These are phyloP conservation scores for Aspergillus ustus DNA, from an alignment of 2,329 filamentous ascomycete genomes.

Conservation along the genomic window DNA sequence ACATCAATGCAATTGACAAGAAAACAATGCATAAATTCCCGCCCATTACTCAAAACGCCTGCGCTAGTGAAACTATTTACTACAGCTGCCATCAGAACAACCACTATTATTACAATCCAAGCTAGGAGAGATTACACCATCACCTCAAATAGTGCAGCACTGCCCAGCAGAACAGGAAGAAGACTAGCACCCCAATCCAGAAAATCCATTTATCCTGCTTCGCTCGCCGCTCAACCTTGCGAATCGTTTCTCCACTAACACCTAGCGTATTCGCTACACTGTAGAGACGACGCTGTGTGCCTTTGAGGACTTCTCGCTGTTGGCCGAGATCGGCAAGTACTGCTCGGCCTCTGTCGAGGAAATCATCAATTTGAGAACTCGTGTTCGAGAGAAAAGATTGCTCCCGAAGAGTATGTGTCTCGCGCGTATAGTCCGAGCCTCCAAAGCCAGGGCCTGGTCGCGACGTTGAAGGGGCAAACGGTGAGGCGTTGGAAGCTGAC, in stretches of 20 bases:
- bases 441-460: constrained; percentile 51
- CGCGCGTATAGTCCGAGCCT: constrained; percentile 66
- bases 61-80: constrained; percentile 32
- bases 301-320: constrained; percentile 93
- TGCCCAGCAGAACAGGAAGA: constrained; percentile 90
- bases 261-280: constrained; percentile 92
- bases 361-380: constrained; percentile 87
- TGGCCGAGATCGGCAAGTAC: constrained; percentile 86
- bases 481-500: constrained; percentile 47
- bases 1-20: constrained; percentile 6
- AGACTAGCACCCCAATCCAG: constrained; percentile 80
- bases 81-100: background rate
- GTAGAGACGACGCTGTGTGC: constrained; percentile 87
- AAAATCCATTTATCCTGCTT: constrained; percentile 99
- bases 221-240: constrained; percentile 91
- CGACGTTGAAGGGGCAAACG: constrained; percentile 45
- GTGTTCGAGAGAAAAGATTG: constrained; percentile 85
- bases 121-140: constrained; percentile 26
- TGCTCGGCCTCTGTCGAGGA: constrained; percentile 85
- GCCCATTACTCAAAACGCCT: constrained; percentile 30
- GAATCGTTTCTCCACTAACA: constrained; percentile 91
- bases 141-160: constrained; percentile 83
- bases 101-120: constrained; percentile 8
- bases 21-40: constrained; percentile 4
- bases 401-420: constrained; percentile 84